Evolutionary conservation across 345 rosid genomes (phyloP), one percentile per base, ranked within the genome.

Genomic region (Iberis pinnata): DNA sequence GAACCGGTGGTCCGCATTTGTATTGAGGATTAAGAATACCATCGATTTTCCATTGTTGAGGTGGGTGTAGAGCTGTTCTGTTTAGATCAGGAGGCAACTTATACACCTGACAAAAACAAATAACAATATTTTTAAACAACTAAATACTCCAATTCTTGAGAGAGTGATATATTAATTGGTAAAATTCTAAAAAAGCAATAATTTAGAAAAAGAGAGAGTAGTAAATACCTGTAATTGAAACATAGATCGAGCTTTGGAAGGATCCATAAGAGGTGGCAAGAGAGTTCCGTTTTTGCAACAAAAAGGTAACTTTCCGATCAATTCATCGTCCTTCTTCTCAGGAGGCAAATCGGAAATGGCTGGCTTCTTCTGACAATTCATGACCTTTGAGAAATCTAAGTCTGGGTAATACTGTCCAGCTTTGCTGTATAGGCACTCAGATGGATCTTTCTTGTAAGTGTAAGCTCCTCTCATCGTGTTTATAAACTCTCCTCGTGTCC

Each of bases 401-500:
- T 75, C 93, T 13, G 39, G 26, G 62, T 76, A 86, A 70, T 56
- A 81, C 29, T 69, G 69, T 2, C 90, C 97, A 3, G 87, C 73
- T 1, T 69, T 45, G 29, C 98, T 82, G 8, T 81, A 85, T 43
- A 92, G 26, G 43, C 98, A 92, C 5, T 50, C 75, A 1, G 88
- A 59, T 16, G 35, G 47, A 73, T 85, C 84, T 32, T 41, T 74
- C 41, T n/a, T 46, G 65, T 69, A 70, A 55, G 89, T 79, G 68
- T 68, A 92, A 58, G 94, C 98, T 40, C 98, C 98, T 58, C 79
- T 58, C 89, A 92, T 88, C 10, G 78, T 43, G 72, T 62, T 38
- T 53, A 88, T 85, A 72, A 92, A 85, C 75, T 92, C 98, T 22
- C 84, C 88, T 42, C 89, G 67, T 75, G 54, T 80, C 97, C 98